Conservation (phyloP, 352 stramenopile species). For the Phytophthora cajani region DNA sequence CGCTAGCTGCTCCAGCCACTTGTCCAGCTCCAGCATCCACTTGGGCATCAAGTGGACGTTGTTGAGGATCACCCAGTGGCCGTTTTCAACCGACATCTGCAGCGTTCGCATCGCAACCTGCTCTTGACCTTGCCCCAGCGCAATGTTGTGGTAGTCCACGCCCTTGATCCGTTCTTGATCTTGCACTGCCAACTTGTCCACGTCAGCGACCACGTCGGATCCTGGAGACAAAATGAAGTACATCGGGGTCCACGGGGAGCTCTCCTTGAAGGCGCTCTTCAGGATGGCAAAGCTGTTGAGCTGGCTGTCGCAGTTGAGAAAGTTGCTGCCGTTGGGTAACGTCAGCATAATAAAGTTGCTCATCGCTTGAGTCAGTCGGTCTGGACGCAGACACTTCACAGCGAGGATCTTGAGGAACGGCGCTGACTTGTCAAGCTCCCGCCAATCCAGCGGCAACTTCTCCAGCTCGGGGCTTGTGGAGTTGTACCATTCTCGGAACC, state of each 20-base stretch:
- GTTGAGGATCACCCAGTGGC: constrained; percentile 96
- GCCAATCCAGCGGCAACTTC: constrained; percentile 92
- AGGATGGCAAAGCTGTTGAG: constrained; percentile 96
- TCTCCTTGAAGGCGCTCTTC: constrained; percentile 94
- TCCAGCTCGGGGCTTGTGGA: constrained; percentile 82
- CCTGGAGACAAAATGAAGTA: constrained; percentile 98
- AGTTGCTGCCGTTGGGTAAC: constrained; percentile 82
- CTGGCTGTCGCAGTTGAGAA: constrained; percentile 87
- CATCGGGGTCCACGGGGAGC: constrained; percentile 95
- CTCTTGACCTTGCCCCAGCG: constrained; percentile 95
- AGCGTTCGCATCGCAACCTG: constrained; percentile 91
- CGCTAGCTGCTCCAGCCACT: constrained; percentile 88
- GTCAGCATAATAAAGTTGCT: constrained; percentile 92
- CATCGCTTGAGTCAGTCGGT: constrained; percentile 93
- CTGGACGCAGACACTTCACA: constrained; percentile 93
- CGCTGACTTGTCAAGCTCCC: constrained; percentile 89
- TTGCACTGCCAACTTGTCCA: constrained; percentile 94
- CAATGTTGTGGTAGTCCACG: constrained; percentile 96
- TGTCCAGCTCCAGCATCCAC: constrained; percentile 94
- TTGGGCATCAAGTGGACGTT: constrained; percentile 96
- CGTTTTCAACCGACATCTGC: constrained; percentile 87
- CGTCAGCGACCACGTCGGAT: constrained; percentile 96
- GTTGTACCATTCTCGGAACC: constrained; percentile 95
- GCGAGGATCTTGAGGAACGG: constrained; percentile 95
- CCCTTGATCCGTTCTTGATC: constrained; percentile 94